These are phyloP conservation scores for Mucor lusitanicus DNA, from an alignment of 371 early-diverging fungal genomes.

Conservation along the genomic window DNA sequence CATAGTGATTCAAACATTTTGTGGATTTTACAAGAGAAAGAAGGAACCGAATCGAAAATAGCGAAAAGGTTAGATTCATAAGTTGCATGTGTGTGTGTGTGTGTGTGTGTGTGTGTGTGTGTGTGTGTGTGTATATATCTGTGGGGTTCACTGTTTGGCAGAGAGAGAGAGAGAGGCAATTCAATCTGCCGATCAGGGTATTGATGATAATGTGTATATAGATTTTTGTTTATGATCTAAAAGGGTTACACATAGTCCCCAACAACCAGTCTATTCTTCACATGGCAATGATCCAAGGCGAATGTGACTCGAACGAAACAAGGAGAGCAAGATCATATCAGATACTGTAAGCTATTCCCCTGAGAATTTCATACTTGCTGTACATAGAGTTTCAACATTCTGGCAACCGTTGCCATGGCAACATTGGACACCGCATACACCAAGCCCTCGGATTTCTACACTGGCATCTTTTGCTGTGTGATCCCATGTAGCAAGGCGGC, in stretches of 20 bases:
- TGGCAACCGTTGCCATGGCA: too few relatives aligned
- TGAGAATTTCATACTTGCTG: too few relatives aligned
- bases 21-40: conserved; percentile 9
- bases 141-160: not conserved
- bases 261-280: conserved; percentile 9
- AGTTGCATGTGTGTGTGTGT: not conserved
- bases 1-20: conserved; percentile 25
- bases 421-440: too few relatives aligned
- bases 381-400: too few relatives aligned
- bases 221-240: not conserved
- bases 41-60: conserved; percentile 7
- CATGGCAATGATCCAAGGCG: not conserved
- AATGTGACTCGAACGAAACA: not conserved
- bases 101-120: too few relatives aligned
- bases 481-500: too few relatives aligned
- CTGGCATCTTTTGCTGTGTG: too few relatives aligned
- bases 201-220: not conserved
- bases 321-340: not conserved
- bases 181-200: conserved; percentile 10
- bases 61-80: not conserved
- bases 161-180: not conserved
- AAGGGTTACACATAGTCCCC: conserved; percentile 15
- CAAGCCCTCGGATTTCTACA: too few relatives aligned
- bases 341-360: not conserved
- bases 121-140: too few relatives aligned